Evolutionary conservation across 805 yeast genomes (phyloP).

Genomic region (Hanseniaspora taiwanica): DNA sequence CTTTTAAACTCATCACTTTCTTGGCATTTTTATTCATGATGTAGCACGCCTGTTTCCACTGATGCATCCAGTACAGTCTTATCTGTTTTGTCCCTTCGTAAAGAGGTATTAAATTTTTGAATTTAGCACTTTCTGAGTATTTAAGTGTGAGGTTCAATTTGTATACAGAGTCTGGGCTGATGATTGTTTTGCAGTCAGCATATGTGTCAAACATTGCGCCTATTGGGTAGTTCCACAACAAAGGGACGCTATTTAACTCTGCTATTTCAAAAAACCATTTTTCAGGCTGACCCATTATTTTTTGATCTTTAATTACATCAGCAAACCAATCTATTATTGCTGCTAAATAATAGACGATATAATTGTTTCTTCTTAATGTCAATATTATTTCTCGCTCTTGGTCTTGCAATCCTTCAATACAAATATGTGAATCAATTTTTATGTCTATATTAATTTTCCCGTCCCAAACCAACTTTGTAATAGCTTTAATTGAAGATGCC

Average conservation of each 20-base stretch:
- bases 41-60: slow-evolving; percentile 69
- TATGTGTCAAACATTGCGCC: slow-evolving; percentile 51
- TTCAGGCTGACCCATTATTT: neutral
- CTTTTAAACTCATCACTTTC: slow-evolving; percentile 64
- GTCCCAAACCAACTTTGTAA: slow-evolving; percentile 36
- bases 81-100: slow-evolving; percentile 23
- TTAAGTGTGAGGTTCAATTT: slow-evolving; percentile 38
- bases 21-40: slow-evolving; percentile 68
- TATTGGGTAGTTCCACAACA: slow-evolving; percentile 67
- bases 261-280: slow-evolving; percentile 52
- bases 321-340: slow-evolving; percentile 28
- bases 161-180: slow-evolving; percentile 7
- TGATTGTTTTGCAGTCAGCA: neutral
- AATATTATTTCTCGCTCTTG: slow-evolving; percentile 13
- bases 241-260: slow-evolving; percentile 36
- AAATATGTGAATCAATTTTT: slow-evolving; percentile 13
- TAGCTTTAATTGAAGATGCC: no score
- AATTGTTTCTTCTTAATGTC: slow-evolving; percentile 33
- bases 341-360: slow-evolving; percentile 33
- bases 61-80: slow-evolving; percentile 52
- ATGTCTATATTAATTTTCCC: slow-evolving; percentile 38
- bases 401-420: slow-evolving; percentile 10
- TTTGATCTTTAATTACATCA: slow-evolving; percentile 19
- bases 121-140: slow-evolving; percentile 29
- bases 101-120: slow-evolving; percentile 30